Evolutionary conservation across 2,329 filamentous ascomycete species (phyloP).

Genomic region (Diaporthe sp.): DNA sequence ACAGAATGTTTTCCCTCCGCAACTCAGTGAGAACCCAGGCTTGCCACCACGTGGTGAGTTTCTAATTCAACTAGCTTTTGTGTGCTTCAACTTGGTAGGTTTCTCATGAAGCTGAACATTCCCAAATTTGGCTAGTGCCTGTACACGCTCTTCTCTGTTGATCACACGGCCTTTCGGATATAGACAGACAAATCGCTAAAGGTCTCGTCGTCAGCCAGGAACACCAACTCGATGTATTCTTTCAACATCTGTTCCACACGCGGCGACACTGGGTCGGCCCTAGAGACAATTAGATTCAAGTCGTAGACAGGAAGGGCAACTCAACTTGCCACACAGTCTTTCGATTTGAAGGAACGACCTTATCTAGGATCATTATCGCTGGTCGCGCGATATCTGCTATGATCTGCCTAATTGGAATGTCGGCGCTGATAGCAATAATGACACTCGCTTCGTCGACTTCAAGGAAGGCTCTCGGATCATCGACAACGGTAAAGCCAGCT

Average conservation of each 20-base stretch:
- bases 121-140: too few relatives aligned
- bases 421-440: conserved; percentile 42
- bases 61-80: background rate
- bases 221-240: background rate
- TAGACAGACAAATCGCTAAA: background rate
- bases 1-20: too few relatives aligned
- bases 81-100: too few relatives aligned
- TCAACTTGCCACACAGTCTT: background rate
- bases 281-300: background rate
- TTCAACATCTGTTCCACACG: background rate
- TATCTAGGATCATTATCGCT: conserved; percentile 43
- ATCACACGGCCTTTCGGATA: too few relatives aligned
- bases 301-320: background rate
- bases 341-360: conserved; percentile 42
- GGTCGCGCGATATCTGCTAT: conserved; percentile 47
- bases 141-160: too few relatives aligned
- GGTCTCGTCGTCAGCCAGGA: background rate
- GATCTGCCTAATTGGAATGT: conserved; percentile 45
- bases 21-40: too few relatives aligned
- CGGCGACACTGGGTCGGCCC: background rate
- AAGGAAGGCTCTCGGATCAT: conserved; percentile 46
- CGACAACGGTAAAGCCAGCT: conserved; percentile 41
- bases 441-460: conserved; percentile 43
- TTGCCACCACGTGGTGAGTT: too few relatives aligned
- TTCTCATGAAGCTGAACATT: too few relatives aligned